These are phyloP conservation scores for Pseudodiploospora longispora DNA, from an alignment of 2,329 filamentous ascomycete species.

Conservation along the genomic window DNA sequence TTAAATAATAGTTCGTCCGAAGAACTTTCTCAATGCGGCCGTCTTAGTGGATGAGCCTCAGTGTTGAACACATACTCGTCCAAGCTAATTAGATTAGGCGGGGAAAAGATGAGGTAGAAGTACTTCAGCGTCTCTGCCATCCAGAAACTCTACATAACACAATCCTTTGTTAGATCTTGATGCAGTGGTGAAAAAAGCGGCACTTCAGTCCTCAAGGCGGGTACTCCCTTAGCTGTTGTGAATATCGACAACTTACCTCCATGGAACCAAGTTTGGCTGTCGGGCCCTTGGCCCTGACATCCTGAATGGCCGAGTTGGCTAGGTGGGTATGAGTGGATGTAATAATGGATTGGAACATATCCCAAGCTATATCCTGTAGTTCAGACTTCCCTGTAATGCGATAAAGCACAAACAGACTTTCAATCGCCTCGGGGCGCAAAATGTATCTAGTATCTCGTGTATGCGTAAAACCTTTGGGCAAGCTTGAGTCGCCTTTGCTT, in stretches of 20 bases:
- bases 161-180: constrained; percentile 1
- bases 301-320: constrained; percentile 40
- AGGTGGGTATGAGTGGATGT: constrained; percentile 37
- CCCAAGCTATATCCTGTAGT: constrained; percentile 44
- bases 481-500: constrained; percentile 12
- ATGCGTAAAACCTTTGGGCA: constrained; percentile 55
- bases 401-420: constrained; percentile 73
- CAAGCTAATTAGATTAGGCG: constrained; percentile 54
- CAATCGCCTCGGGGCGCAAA: constrained; percentile 60
- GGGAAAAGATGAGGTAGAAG: constrained; percentile 63
- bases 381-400: constrained; percentile 41
- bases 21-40: neutral
- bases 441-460: constrained; percentile 41
- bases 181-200: neutral
- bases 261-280: constrained; percentile 46
- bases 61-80: constrained; percentile 60
- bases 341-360: constrained; percentile 41
- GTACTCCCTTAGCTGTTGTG: neutral
- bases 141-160: constrained; percentile 55
- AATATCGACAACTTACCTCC: constrained; percentile 37
- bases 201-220: neutral
- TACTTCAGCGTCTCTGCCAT: constrained; percentile 68
- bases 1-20: too few species aligned
- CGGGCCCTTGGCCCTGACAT: constrained; percentile 27
- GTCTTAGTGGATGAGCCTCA: constrained; percentile 36